A percentile compares a stretch with the other conserved stretches of the same genome.
Conservation (phyloP, 2,329 filamentous ascomycete species). For the Colletotrichum simmondsii region DNA sequence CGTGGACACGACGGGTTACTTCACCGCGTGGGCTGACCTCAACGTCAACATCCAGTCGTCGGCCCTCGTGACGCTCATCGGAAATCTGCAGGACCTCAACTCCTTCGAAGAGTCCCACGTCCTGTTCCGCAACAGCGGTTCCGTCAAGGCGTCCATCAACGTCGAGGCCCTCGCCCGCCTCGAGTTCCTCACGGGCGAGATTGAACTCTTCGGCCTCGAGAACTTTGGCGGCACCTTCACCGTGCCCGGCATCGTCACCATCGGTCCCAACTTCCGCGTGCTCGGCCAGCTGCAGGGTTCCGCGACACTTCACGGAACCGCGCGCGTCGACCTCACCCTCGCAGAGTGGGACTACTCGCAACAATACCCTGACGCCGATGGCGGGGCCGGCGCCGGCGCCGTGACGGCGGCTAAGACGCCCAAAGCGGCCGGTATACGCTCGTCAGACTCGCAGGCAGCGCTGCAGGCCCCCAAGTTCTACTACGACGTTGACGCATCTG, state of each 20-base stretch:
- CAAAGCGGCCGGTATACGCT: not conserved
- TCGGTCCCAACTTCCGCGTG: slow-evolving; percentile 43
- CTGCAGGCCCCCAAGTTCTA: not conserved
- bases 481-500: not conserved
- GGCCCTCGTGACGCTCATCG: slow-evolving; percentile 28
- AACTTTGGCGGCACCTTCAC: slow-evolving; percentile 42
- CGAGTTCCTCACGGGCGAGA: slow-evolving; percentile 28
- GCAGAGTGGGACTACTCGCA: slow-evolving; percentile 11
- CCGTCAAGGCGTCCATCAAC: slow-evolving; percentile 20
- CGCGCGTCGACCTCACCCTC: not conserved
- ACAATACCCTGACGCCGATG: not conserved
- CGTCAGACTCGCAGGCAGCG: not conserved
- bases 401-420: not conserved
- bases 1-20: not conserved
- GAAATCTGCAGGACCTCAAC: slow-evolving; percentile 23
- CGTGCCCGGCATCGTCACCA: slow-evolving; percentile 42
- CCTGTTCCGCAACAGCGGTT: slow-evolving; percentile 31
- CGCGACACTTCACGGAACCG: not conserved
- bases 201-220: slow-evolving; percentile 36
- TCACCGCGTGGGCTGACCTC: slow-evolving; percentile 4
- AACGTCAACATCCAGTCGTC: slow-evolving; percentile 27
- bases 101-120: slow-evolving; percentile 26
- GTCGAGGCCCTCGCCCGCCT: slow-evolving; percentile 26
- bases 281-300: slow-evolving; percentile 30
- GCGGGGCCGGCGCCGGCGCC: not conserved